Evolutionary conservation across 306 rosid genomes (phyloP).

Genomic region (Rosa rugosa): DNA sequence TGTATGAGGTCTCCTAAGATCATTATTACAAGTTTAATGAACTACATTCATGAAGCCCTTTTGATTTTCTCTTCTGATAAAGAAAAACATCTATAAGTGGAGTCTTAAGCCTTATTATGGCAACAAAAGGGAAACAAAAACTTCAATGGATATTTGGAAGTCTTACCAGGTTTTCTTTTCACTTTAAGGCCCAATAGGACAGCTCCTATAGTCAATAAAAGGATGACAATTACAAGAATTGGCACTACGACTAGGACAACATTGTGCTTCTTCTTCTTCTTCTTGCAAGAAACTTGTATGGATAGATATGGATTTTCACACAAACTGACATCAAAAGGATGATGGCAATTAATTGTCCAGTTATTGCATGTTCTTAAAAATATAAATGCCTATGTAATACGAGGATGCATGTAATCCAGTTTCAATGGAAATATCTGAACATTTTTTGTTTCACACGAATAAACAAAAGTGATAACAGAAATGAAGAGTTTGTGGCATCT

Average conservation of each 20-base stretch:
- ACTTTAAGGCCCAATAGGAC: constrained; percentile 2
- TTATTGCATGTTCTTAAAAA: too few relatives aligned
- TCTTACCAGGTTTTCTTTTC: constrained; percentile 16
- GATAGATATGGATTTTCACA: constrained; percentile 38
- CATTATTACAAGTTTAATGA: not conserved
- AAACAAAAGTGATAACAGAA: too few relatives aligned
- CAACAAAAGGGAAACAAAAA: not conserved
- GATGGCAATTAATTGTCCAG: not conserved
- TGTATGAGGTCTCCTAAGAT: not conserved
- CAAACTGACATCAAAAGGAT: constrained; percentile 17
- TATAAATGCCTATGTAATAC: not conserved
- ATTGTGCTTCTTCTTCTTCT: constrained; percentile 16
- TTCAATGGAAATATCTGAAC: not conserved
- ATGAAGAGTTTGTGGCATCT: not conserved
- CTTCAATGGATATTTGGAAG: not conserved
- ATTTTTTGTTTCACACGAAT: not conserved
- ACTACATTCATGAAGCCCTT: not conserved
- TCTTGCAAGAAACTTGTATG: constrained; percentile 34
- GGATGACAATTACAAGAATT: constrained; percentile 38
- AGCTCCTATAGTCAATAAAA: constrained; percentile 5
- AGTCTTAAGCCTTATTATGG: not conserved
- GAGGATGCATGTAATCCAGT: not conserved
- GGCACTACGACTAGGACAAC: constrained; percentile 42
- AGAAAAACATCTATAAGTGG: not conserved
- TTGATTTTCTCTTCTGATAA: not conserved